phyloP scores from a whole-genome alignment of 495 filamentous ascomycete genomes.

The Aspergillus olivimuriae region DNA sequence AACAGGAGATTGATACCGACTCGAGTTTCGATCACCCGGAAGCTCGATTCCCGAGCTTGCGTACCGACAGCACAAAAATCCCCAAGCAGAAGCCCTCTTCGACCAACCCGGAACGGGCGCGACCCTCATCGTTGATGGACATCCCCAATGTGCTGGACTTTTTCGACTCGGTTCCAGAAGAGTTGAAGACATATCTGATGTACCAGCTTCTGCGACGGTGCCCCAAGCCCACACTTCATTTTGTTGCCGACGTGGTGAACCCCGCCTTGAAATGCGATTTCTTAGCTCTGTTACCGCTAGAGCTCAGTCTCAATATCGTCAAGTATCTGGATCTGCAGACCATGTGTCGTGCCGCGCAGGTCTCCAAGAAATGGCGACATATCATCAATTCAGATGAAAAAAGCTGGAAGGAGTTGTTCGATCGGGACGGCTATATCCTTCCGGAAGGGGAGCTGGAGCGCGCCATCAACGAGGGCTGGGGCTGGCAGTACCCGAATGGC shows the following conservation, averaged over 20 bases:
- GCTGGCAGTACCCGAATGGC: slow-evolving; percentile 87
- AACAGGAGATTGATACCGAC: slow-evolving; percentile 39
- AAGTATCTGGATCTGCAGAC: slow-evolving; percentile 81
- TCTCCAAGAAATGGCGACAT: slow-evolving; percentile 88
- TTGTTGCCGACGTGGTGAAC: slow-evolving; percentile 89
- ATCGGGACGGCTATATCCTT: slow-evolving; percentile 71
- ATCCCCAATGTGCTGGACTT: slow-evolving; percentile 79
- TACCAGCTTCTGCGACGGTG: slow-evolving; percentile 89
- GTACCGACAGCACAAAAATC: slow-evolving; percentile 13
- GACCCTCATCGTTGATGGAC: slow-evolving; percentile 54
- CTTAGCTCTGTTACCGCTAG: slow-evolving; percentile 70
- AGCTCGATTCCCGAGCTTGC: slow-evolving; percentile 19
- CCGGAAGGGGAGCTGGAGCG: slow-evolving; percentile 78
- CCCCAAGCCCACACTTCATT: slow-evolving; percentile 80
- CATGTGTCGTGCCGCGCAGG: slow-evolving; percentile 86
- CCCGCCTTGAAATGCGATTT: slow-evolving; percentile 97
- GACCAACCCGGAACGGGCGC: slow-evolving; percentile 9
- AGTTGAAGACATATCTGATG: slow-evolving; percentile 91
- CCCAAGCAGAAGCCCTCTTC: slow-evolving; percentile 8
- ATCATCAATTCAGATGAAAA: slow-evolving; percentile 89
- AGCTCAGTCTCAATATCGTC: slow-evolving; percentile 81
- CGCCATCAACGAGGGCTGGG: slow-evolving; percentile 93
- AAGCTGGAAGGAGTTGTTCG: slow-evolving; percentile 91
- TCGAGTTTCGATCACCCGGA: slow-evolving; percentile 38
- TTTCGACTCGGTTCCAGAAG: slow-evolving; percentile 83